phyloP scores from a whole-genome alignment of 306 rosid genomes.

The Dryas octopetala region DNA sequence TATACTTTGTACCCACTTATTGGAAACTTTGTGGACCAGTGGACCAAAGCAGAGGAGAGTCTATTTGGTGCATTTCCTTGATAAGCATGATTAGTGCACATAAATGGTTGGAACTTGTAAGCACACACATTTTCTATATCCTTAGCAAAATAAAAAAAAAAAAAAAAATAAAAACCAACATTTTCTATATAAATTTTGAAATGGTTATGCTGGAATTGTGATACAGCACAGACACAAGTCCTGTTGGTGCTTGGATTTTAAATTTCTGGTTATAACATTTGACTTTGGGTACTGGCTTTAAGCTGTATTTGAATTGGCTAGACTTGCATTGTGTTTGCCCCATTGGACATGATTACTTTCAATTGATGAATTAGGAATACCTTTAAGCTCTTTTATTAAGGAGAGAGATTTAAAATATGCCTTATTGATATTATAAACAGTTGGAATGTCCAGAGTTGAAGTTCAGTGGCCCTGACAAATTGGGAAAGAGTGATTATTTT shows the following conservation, averaged over 20 bases:
- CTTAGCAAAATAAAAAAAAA: no score
- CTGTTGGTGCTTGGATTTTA: neutral
- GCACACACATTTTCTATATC: no score
- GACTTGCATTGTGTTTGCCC: neutral
- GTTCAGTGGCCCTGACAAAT: slow-evolving; percentile 77
- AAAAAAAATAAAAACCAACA: no score
- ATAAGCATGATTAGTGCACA: neutral
- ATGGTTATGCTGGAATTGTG: neutral
- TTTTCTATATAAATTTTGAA: neutral
- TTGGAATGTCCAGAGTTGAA: slow-evolving; percentile 94
- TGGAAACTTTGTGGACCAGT: neutral
- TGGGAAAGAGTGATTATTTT: slow-evolving; percentile 79
- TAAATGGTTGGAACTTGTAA: neutral
- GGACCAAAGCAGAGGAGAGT: neutral
- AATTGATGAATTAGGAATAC: slow-evolving; percentile 1
- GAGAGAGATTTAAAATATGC: slow-evolving; percentile 26
- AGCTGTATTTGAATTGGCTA: neutral
- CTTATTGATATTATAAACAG: slow-evolving; percentile 62
- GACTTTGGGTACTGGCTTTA: neutral
- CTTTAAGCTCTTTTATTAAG: slow-evolving; percentile 11
- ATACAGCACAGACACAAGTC: neutral
- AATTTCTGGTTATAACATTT: neutral
- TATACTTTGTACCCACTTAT: neutral
- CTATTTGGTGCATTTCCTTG: neutral
- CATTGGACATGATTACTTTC: neutral